Evolutionary conservation across 2,329 filamentous ascomycete species (phyloP), one percentile per base, ranked within the genome.

Genomic region (Macrophomina pseudophaseolina): DNA sequence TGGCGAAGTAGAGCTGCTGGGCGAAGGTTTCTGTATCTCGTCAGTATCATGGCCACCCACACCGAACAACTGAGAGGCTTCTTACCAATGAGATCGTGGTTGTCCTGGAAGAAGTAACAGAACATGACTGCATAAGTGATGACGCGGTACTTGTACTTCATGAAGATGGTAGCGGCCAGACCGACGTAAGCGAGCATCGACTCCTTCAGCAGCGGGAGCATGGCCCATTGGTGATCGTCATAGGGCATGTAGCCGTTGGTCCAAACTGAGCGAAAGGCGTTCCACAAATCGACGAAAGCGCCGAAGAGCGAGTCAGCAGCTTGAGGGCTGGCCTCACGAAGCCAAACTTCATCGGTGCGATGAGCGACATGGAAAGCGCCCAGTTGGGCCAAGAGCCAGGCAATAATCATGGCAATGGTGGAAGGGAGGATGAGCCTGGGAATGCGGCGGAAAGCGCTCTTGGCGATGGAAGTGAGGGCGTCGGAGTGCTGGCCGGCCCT

Each of bases 211-310:
- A 86, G 74, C 12, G 82, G 83, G 33, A 84, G 74, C 71, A 86
- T 79, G 3, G 84, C 83, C 84, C 84, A 86, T 70, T 86, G 84
- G 68, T 86, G 84, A 66, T 84, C 80, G 70, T 86, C 84, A 65
- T 84, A 85, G 8, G 80, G 76, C 74, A 84, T 85, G 70, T 81
- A 81, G 1, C 80, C 80, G 63, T 78, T 82, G 12, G 83, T 84
- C 84, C 84, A 86, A 11, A 80, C 81, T 9, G 74, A 78, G 30
- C 84, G 75, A 69, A 84, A 82, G 68, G 81, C 81, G 67, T 72
- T 71, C 64, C 83, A 79, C 42, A 86, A 72, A 18, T 81, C 75
- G 35, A 75, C 69, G 6, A 85, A 70, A 69, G 85, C 84, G 14
- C 78, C 75, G 59, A 74, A 75, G n/a, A 85, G 76, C 5, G 79